Evolutionary conservation across 2,329 filamentous ascomycete species (phyloP).

Genomic region (Beauveria varroae): DNA sequence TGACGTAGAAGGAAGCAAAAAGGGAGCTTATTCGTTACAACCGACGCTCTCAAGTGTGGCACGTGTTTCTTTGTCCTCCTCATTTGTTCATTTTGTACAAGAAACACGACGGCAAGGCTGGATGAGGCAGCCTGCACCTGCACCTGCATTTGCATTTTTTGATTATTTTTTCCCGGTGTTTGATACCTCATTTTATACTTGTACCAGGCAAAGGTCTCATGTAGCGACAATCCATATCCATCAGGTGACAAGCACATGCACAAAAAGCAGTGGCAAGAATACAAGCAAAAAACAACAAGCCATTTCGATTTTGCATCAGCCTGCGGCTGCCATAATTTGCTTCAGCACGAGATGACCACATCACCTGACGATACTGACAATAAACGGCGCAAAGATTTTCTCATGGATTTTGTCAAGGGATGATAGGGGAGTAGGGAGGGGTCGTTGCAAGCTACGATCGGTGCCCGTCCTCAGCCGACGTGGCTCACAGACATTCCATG

Average conservation of each 20-base stretch:
- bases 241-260: not conserved
- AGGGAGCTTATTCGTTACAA: not conserved
- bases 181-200: slow-evolving; percentile 17
- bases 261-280: not conserved
- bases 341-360: too few species aligned
- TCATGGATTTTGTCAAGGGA: not conserved
- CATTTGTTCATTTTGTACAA: not conserved
- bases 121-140: not conserved
- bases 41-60: not conserved
- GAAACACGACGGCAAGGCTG: not conserved
- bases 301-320: too few species aligned
- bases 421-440: too few species aligned
- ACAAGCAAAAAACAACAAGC: not conserved
- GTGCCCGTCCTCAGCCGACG: too few species aligned
- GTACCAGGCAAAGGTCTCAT: slow-evolving; percentile 7
- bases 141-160: not conserved
- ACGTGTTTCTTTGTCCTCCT: not conserved
- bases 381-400: not conserved
- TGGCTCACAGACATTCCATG: not conserved
- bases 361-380: not conserved
- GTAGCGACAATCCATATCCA: not conserved
- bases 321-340: too few species aligned
- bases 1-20: slow-evolving; percentile 38
- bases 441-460: too few species aligned
- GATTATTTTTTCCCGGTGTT: slow-evolving; percentile 14